Evolutionary conservation across 2,329 filamentous ascomycete genomes (phyloP).

Genomic region (Pseudopyricularia cyperi): DNA sequence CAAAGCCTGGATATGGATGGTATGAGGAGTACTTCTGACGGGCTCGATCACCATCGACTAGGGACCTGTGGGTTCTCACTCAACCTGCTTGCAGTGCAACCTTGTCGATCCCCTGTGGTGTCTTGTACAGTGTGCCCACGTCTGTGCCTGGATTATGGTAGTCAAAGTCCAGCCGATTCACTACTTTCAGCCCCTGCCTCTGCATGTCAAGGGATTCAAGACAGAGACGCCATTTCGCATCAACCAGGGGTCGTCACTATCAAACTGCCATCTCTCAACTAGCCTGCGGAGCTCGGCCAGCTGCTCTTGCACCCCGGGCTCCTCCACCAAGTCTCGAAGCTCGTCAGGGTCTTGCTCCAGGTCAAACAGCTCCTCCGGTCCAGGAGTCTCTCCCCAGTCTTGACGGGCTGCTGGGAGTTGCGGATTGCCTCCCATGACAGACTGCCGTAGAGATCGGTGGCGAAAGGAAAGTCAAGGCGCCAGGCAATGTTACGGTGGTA

Average conservation of each 20-base stretch:
- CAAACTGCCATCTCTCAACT: constrained; percentile 16
- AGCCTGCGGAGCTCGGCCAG: constrained; percentile 17
- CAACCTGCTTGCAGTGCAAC: no score
- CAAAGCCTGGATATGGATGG: no score
- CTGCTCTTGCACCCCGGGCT: constrained; percentile 16
- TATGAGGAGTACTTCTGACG: no score
- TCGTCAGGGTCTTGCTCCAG: constrained; percentile 25
- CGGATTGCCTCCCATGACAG: constrained; percentile 30
- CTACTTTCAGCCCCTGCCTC: no score
- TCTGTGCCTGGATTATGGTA: no score
- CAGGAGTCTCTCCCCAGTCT: constrained; percentile 25
- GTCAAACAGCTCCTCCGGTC: constrained; percentile 33
- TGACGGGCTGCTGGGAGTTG: constrained; percentile 14
- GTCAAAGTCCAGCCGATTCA: no score
- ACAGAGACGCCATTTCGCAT: constrained; percentile 11
- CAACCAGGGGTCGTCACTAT: constrained; percentile 15
- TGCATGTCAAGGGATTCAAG: no score
- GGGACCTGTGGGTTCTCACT: no score
- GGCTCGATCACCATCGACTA: no score
- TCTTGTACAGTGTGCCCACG: no score
- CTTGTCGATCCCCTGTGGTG: no score
- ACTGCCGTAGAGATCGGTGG: constrained; percentile 29
- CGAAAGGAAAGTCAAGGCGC: constrained; percentile 34
- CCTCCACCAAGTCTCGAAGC: constrained; percentile 6
- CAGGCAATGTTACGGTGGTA: constrained; percentile 37